Percentiles rank a stretch among this genome's conserved stretches.
These are phyloP conservation scores for Astrephomene gubernaculifera DNA, from an alignment of 139 green algal species.

Conservation along the genomic window DNA sequence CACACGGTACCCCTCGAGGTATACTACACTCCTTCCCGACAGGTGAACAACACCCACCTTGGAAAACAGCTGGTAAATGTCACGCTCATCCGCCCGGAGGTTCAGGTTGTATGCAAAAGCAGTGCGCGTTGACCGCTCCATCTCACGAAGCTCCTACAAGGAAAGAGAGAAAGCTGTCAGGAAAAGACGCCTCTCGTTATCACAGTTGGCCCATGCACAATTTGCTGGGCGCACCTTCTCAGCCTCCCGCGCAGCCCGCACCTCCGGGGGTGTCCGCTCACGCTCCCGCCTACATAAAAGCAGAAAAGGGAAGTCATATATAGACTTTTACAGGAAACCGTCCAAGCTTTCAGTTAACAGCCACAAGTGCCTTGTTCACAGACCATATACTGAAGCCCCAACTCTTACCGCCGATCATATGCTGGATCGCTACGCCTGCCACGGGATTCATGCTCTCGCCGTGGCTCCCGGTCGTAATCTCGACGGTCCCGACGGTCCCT, in stretches of 20 bases:
- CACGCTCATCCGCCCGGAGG: constrained; percentile 84
- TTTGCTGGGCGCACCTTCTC: constrained; percentile 62
- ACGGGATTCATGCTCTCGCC: constrained; percentile 11
- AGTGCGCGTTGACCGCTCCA: constrained; percentile 90
- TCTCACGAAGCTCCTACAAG: constrained; percentile 63
- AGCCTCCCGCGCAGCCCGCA: constrained; percentile 68
- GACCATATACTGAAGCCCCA: no score
- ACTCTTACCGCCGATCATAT: background rate
- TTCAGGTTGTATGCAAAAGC: constrained; percentile 92
- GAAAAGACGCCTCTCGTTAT: no score
- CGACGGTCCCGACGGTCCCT: background rate
- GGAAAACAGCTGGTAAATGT: constrained; percentile 86
- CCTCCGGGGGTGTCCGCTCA: constrained; percentile 73
- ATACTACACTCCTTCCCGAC: no score
- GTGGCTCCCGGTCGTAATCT: constrained; percentile 29
- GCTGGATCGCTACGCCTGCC: background rate
- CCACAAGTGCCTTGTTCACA: background rate
- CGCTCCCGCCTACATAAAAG: constrained; percentile 40
- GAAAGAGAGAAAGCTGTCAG: background rate
- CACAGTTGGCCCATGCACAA: background rate
- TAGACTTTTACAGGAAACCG: background rate
- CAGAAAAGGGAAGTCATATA: background rate
- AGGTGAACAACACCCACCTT: constrained; percentile 40
- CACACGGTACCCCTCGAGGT: no score
- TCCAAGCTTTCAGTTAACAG: background rate